Evolutionary conservation across 768 basidiomycete genomes (phyloP), one percentile per base, ranked within the genome.

Genomic region (Boletus tomentosulus): DNA sequence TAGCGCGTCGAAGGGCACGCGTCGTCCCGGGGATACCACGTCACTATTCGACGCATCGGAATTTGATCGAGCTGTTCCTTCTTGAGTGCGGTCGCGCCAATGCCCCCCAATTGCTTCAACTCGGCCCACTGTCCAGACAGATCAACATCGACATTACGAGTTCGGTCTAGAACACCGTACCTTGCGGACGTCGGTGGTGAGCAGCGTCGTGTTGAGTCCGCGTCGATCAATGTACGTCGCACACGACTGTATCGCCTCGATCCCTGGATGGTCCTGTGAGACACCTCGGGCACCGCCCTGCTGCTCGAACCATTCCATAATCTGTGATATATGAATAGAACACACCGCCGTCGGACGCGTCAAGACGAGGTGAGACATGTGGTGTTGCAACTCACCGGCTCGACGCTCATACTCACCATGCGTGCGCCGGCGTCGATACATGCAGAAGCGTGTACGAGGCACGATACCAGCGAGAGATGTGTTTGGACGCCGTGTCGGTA

Each of bases 391-490:
- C 81, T 69, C 52, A 84, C 85, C 57, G 69, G 68, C 27, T 69
- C 71, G 48, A 83, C 76, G 37, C 76, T 70, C 60, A 86, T 74
- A 27, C 77, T 79, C 30, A 85, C 67, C 45, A 74, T 66, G 6
- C 71, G 69, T 19, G 78, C 76, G 3, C 75, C 74, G 7, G 82
- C 75, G 58, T 80, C 79, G 27, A 76, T 75, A 54, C 85, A 86
- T 3, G 74, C 73, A n/a, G 72, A 72, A 6, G 79, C 82, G 54
- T 86, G 85, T 31, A 72, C 59, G n/a, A 84, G 68, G 33, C 71
- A 73, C 4, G 80, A 73, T n/a, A 84, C 83, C 44, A 78, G 60
- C 37, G 72, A 72, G 37, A 86, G 65, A 63, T 84, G 81, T 22
- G 77, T 77, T 22, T 74, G 68, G 30, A 84, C 77, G n/a, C 63